Percentiles rank a stretch among this genome's conserved stretches.
Evolutionary conservation across 176 grass and related monocot species (phyloP).

Genomic region (Oryza officinalis): DNA sequence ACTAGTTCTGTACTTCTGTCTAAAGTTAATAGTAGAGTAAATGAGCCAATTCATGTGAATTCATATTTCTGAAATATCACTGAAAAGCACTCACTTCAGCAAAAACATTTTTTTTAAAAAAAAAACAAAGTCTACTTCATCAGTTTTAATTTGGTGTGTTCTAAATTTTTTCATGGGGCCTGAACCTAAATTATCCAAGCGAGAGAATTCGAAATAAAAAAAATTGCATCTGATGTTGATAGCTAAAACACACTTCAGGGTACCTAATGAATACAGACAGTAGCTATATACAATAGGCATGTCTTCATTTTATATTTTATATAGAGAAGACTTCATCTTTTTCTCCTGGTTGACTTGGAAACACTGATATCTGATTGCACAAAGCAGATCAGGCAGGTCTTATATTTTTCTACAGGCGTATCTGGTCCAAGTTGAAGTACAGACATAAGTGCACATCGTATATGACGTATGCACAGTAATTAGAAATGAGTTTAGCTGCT

Average conservation of each 20-base stretch:
- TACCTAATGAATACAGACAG: background rate
- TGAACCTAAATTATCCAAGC: background rate
- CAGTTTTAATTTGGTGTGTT: background rate
- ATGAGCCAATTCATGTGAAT: background rate
- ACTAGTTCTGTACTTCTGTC: background rate
- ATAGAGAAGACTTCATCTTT: background rate
- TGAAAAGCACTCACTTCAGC: background rate
- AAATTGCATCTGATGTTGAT: background rate
- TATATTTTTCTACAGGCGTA: slow-evolving; percentile 20
- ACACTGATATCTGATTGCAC: background rate
- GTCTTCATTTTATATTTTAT: background rate
- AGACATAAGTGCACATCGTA: background rate
- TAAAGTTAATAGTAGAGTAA: too few relatives aligned
- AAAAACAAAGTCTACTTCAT: background rate
- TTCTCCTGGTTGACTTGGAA: slow-evolving; percentile 28
- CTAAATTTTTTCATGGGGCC: background rate
- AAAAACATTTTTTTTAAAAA: background rate
- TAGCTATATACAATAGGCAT: background rate
- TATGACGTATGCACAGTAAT: background rate
- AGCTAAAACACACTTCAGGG: background rate
- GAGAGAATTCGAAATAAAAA: background rate
- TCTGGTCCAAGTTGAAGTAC: background rate
- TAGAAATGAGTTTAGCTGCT: background rate
- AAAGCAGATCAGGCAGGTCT: slow-evolving; percentile 8
- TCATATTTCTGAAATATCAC: background rate